A percentile compares a stretch with the other conserved stretches of the same genome.
phyloP scores from a whole-genome alignment of 2,329 filamentous ascomycete genomes.

The Nothomitra cinnamomea region DNA sequence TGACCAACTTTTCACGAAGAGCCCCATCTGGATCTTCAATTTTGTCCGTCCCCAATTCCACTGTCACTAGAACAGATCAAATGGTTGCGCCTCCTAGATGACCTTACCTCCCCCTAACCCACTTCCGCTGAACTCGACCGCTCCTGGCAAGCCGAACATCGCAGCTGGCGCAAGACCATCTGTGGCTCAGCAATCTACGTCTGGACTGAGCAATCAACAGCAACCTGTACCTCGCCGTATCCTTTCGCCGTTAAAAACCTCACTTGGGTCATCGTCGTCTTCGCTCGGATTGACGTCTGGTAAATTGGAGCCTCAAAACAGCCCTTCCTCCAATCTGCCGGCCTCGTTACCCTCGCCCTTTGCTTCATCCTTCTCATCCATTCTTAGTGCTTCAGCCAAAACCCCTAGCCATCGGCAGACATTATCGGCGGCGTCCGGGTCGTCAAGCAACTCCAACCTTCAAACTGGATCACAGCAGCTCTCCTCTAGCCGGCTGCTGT shows the following conservation, averaged over 20 bases:
- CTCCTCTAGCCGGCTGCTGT: conserved; percentile 33
- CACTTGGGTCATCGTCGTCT: conserved; percentile 26
- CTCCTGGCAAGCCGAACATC: conserved; percentile 23
- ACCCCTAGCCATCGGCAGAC: conserved; percentile 33
- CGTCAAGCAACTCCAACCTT: conserved; percentile 36
- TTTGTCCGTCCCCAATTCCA: conserved; percentile 21
- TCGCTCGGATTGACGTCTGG: conserved; percentile 25
- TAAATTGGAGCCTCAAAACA: conserved; percentile 29
- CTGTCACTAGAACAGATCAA: conserved; percentile 19
- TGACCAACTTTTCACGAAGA: conserved; percentile 4
- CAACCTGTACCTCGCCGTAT: conserved; percentile 34
- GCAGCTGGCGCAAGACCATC: conserved; percentile 26
- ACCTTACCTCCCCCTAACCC: conserved; percentile 35
- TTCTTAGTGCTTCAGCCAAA: conserved; percentile 31
- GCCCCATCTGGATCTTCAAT: conserved; percentile 15
- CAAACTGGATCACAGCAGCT: conserved; percentile 37
- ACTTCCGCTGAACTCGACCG: conserved; percentile 31
- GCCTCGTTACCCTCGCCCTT: conserved; percentile 27
- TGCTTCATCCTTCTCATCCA: conserved; percentile 33
- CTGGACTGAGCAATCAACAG: conserved; percentile 37
- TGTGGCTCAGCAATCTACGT: conserved; percentile 35
- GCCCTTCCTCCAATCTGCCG: conserved; percentile 29
- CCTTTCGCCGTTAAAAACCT: conserved; percentile 40
- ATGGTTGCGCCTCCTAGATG: conserved; percentile 31
- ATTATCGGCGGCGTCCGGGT: conserved; percentile 36